Evolutionary conservation across 768 basidiomycete genomes (phyloP), one percentile per base, ranked within the genome.

Genomic region (Myochromella boudieri): DNA sequence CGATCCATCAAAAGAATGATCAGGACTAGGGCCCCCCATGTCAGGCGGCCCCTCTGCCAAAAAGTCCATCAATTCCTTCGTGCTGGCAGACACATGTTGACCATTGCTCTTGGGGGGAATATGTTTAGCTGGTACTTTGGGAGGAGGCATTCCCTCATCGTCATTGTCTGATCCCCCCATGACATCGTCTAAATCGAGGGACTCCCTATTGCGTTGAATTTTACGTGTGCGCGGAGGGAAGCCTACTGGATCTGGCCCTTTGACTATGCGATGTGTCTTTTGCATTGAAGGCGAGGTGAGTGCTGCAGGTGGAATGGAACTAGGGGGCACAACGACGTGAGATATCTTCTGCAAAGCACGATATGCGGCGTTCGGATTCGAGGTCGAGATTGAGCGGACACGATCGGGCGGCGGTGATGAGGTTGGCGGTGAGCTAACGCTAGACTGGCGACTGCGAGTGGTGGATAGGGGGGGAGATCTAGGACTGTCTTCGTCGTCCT

Each of bases 131-230:
- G 46, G 60, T 42, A 54, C 33, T 55, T 55, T 57, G 44, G 57
- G 33, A 2, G 62, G 49, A 24, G 58, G 58, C n/a, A n/a, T n/a
- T n/a, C n/a, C n/a, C n/a, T n/a, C n/a, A 27, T 71, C 70, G 17
- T 87, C 86, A 18, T 80, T 80, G 51, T 85, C 87, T 6, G 80
- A 85, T 18, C 74, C 81, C 31, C 72, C 79, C 83, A 88, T 82
- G 18, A 89, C 61, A 48, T 87, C 86, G 58, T 91, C 88, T 51
- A 90, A 57, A 61, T 90, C 84, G 50, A 89, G 53, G 2, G 85
- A 86, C 59, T 88, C 89, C 27, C 78, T 70, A 52, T 82, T 80
- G 31, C 68, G 74, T 48, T 74, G 78, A 31, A 77, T 59, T 53
- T 69, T 77, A 26, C 80, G 76, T 5, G 74, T 81, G 15, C 78